phyloP scores from a whole-genome alignment of 306 rosid species.

The Elaeagnus macrophylla region DNA sequence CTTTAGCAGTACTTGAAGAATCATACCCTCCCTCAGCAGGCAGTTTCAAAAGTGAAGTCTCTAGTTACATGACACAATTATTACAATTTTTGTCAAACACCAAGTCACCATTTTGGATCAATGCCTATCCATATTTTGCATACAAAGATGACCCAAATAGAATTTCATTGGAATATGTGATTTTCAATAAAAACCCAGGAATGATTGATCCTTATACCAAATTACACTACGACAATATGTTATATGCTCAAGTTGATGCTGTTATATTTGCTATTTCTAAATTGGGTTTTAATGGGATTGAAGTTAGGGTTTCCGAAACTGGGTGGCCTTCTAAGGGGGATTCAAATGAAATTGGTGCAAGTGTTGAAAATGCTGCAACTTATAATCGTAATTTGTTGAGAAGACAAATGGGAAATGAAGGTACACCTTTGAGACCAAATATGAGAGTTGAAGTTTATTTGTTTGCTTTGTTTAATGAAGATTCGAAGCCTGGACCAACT shows the following conservation, averaged over 20 bases:
- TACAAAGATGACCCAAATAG: slow-evolving; percentile 50
- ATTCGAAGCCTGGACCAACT: slow-evolving; percentile 90
- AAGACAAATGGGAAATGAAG: slow-evolving; percentile 74
- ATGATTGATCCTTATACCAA: slow-evolving; percentile 76
- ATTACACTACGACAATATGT: slow-evolving; percentile 77
- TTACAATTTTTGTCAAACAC: slow-evolving; percentile 59
- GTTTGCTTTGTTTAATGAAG: slow-evolving; percentile 88
- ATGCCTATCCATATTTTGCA: slow-evolving; percentile 92
- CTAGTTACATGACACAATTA: slow-evolving; percentile 53
- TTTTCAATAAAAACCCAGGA: slow-evolving; percentile 55
- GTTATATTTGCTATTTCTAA: slow-evolving; percentile 66
- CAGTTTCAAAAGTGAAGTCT: slow-evolving; percentile 53
- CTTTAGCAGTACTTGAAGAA: slow-evolving; percentile 66
- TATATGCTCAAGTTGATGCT: slow-evolving; percentile 97
- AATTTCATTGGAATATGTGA: slow-evolving; percentile 63
- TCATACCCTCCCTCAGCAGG: slow-evolving; percentile 96
- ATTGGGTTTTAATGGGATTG: slow-evolving; percentile 63
- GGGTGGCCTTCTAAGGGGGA: slow-evolving; percentile 99
- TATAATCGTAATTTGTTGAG: slow-evolving; percentile 66
- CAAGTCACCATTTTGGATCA: slow-evolving; percentile 91
- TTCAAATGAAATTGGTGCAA: slow-evolving; percentile 56
- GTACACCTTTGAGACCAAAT: slow-evolving; percentile 77
- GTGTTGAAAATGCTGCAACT: slow-evolving; percentile 64
- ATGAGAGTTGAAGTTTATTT: slow-evolving; percentile 73
- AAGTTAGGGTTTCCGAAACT: slow-evolving; percentile 80